Evolutionary conservation across 1,284 basidiomycete species (phyloP), one percentile per base, ranked within the genome.

Genomic region (Ganoderma lucidum): DNA sequence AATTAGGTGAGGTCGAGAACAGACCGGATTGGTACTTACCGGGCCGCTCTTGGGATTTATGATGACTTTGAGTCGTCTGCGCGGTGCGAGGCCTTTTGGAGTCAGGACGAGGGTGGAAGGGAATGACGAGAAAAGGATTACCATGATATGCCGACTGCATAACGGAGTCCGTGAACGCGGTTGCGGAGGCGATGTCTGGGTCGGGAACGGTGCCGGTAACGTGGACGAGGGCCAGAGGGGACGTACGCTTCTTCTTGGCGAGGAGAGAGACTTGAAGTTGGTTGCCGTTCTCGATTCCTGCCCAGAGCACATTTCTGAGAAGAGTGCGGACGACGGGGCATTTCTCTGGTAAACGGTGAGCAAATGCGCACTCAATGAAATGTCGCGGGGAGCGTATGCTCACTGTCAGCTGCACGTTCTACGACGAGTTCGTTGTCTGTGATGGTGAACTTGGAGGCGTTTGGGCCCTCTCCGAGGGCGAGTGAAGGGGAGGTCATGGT

Each of bases 11-110:
- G 48, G 45, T 39, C 53, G 23, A 35, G 64, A 48, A 30, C 35
- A 19, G n/a, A 17, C 19, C 23, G 23, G 1, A 28, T 44, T 14
- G 32, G 14, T 4, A 35, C 81, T 44, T 74, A 93, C 92, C 39
- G 84, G 83, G 2, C 97, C 97, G 68, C 96, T 93, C 64, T 88
- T 83, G 1, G 97, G 97, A 78, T 99, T 99, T 71, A 98, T 86
- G n/a, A 98, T 80, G 1, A 98, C 84, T 70, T 90, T 87, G 30
- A 96, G 80, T 30, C 80, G 78, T 66, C 87, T 82, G 66, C 80
- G 78, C 10, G 85, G 88, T 69, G 86, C 84, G 28, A 88, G 78
- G 32, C 84, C 92, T 88, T 74, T 35, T 23, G 14, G 56, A 51
- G 45, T 71, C 42, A 71, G 66, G n/a, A 44, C 12, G 19, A 41